Evolutionary conservation across 805 yeast species (phyloP).

Genomic region (Yamadazyma phyllophila): DNA sequence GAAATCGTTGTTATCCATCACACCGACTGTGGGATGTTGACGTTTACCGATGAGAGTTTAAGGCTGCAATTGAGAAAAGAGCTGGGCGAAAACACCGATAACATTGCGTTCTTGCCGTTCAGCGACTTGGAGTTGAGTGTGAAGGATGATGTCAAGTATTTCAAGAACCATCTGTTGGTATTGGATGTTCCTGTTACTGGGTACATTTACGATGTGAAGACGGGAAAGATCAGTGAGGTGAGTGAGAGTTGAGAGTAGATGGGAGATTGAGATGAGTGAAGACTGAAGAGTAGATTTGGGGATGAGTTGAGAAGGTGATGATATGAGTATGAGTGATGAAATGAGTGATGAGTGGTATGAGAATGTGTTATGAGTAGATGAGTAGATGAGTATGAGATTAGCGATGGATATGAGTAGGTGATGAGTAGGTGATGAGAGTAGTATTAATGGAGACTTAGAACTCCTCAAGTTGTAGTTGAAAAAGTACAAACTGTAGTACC

Average conservation of each 20-base stretch:
- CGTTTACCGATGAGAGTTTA: conserved; percentile 32
- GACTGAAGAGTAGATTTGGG: too few species aligned
- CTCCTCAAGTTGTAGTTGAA: too few species aligned
- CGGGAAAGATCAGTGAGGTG: conserved; percentile 30
- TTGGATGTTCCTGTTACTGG: conserved; percentile 39
- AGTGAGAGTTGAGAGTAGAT: background rate
- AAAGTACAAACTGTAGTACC: too few species aligned
- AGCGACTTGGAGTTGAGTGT: conserved; percentile 33
- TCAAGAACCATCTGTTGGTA: conserved; percentile 28
- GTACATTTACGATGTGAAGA: conserved; percentile 37
- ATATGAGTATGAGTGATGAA: too few species aligned
- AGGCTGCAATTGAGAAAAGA: conserved; percentile 28
- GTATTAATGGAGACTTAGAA: too few species aligned
- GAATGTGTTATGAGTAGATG: too few species aligned
- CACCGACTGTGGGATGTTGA: conserved; percentile 46
- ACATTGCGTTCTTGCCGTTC: conserved; percentile 34
- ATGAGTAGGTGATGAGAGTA: too few species aligned
- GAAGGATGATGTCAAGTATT: conserved; percentile 31
- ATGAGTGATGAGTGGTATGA: too few species aligned
- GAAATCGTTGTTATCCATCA: conserved; percentile 41
- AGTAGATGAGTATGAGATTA: too few species aligned
- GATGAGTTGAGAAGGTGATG: too few species aligned
- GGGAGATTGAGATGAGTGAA: background rate
- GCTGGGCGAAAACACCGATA: conserved; percentile 28
- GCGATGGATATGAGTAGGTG: too few species aligned